Evolutionary conservation across 768 basidiomycete genomes (phyloP).

Genomic region (Gloeopeniophorella convolvens): DNA sequence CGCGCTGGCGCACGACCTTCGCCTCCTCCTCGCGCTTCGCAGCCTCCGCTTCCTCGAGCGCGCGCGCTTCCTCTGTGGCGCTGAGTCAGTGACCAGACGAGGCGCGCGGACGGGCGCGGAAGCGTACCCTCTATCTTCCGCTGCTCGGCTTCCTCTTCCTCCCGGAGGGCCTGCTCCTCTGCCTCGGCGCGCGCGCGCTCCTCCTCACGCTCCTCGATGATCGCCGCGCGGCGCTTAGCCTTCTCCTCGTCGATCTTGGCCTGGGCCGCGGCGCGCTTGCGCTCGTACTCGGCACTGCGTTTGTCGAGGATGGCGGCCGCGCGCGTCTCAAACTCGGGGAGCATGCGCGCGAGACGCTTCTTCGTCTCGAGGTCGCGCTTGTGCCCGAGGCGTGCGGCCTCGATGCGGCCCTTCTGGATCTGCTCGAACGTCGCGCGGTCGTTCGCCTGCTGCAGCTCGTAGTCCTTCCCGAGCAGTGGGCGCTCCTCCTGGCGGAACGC

Average conservation of each 20-base stretch:
- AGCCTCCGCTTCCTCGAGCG: slow-evolving; percentile 28
- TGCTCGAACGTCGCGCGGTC: slow-evolving; percentile 67
- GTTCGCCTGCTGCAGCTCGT: slow-evolving; percentile 72
- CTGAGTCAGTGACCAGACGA: not conserved
- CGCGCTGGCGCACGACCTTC: slow-evolving; percentile 42
- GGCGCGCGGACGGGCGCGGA: not conserved
- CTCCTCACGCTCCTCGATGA: slow-evolving; percentile 56
- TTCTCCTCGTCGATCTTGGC: slow-evolving; percentile 83
- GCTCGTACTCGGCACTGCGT: slow-evolving; percentile 59
- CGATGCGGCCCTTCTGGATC: slow-evolving; percentile 50
- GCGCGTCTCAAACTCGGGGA: slow-evolving; percentile 56
- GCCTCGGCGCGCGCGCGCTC: slow-evolving; percentile 39
- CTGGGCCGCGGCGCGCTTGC: slow-evolving; percentile 48
- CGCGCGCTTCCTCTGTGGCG: slow-evolving; percentile 26
- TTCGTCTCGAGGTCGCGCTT: slow-evolving; percentile 68
- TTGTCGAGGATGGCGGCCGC: slow-evolving; percentile 48
- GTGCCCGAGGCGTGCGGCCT: slow-evolving; percentile 51
- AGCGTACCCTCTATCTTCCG: slow-evolving; percentile 47
- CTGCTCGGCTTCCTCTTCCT: slow-evolving; percentile 37
- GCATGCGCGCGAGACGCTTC: slow-evolving; percentile 63
- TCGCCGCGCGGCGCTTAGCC: slow-evolving; percentile 51
- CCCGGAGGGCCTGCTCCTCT: slow-evolving; percentile 31
- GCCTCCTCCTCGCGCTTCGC: slow-evolving; percentile 59
- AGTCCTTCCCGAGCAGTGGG: slow-evolving; percentile 79
- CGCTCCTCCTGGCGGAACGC: slow-evolving; percentile 92